These are phyloP conservation scores for Catharanthus roseus DNA, from an alignment of 257 asterid species.

Conservation along the genomic window DNA sequence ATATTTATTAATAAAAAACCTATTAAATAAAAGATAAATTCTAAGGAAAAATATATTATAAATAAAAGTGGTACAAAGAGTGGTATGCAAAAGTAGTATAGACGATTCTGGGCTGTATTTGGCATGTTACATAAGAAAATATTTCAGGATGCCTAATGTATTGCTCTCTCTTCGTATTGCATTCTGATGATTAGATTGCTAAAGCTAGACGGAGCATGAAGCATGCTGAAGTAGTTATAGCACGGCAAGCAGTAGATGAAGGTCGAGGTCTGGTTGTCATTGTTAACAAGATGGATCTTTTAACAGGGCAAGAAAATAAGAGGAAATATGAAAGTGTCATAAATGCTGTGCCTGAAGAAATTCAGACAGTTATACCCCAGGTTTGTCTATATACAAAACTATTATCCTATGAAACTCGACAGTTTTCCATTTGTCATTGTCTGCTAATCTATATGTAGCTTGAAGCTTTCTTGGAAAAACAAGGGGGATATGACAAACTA, in stretches of 20 bases:
- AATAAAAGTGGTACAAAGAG: too few relatives aligned
- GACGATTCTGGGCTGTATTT: neutral
- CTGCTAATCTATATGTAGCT: neutral
- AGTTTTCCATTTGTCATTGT: neutral
- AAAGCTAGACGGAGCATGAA: slow-evolving; percentile 73
- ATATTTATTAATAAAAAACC: too few relatives aligned
- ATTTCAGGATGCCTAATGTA: neutral
- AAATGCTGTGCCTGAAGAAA: slow-evolving; percentile 77
- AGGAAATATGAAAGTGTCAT: slow-evolving; percentile 51
- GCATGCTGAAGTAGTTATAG: slow-evolving; percentile 94
- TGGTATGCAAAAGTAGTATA: too few relatives aligned
- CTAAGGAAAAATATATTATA: too few relatives aligned
- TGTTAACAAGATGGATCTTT: slow-evolving; percentile 90
- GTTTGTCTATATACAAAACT: slow-evolving; percentile 27
- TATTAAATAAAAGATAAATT: too few relatives aligned
- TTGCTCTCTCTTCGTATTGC: neutral
- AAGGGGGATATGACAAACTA: neutral
- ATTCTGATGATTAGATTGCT: slow-evolving; percentile 47
- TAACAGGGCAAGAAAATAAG: slow-evolving; percentile 48
- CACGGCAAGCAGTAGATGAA: slow-evolving; percentile 93
- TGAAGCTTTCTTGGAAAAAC: neutral
- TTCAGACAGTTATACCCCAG: slow-evolving; percentile 93
- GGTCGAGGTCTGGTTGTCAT: slow-evolving; percentile 86
- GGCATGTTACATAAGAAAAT: neutral
- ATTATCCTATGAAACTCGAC: neutral